Evolutionary conservation across 2,329 filamentous ascomycete genomes (phyloP), one percentile per base, ranked within the genome.

Genomic region (Pseudogymnoascus sp.): DNA sequence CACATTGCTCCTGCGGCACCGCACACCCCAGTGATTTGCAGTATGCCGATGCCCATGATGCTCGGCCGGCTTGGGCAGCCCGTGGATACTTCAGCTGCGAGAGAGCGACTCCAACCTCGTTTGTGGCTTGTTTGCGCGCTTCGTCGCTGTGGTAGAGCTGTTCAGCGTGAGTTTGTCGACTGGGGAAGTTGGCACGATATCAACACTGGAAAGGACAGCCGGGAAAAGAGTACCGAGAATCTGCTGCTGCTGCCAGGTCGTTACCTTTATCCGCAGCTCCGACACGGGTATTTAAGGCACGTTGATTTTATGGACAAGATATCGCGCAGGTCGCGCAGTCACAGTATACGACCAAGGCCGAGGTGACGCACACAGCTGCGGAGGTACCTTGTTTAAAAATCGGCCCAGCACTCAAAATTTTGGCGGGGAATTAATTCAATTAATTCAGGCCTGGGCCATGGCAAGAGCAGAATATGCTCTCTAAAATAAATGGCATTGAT

Each of bases 231-330:
- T 54, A 32, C n/a, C 47, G 28, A 54, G 47, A 54, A 14, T 28
- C 47, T 54, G 28, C 30, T 11, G 22, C 22, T 25, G 22, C 47
- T 20, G 47, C 47, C 28, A 54, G 47, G n/a, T 54, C 47, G 47
- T 54, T 34, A 54, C 28, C 47, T 54, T 54, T 20, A 54, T 54
- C 47, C 47, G 47, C 25, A 54, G 47, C 47, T 32, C 43, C 47
- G 47, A 54, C 5, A 34, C 47, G 47, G 28, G 47, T 54, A 54
- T 54, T 30, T 20, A 54, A 54, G 12, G 47, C 28, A 32, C 28
- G 47, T 32, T 54, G 47, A 4, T 32, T 50, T 54, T 54, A 54
- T 54, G 47, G 47, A 16, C 28, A 54, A 54, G 28, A 54, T 54
- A 54, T 54, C n/a, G 47, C 28, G 28, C 47, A 54, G 28, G 47